These are phyloP conservation scores for Tricholoma terreum DNA, from an alignment of 768 basidiomycete species.

Conservation along the genomic window DNA sequence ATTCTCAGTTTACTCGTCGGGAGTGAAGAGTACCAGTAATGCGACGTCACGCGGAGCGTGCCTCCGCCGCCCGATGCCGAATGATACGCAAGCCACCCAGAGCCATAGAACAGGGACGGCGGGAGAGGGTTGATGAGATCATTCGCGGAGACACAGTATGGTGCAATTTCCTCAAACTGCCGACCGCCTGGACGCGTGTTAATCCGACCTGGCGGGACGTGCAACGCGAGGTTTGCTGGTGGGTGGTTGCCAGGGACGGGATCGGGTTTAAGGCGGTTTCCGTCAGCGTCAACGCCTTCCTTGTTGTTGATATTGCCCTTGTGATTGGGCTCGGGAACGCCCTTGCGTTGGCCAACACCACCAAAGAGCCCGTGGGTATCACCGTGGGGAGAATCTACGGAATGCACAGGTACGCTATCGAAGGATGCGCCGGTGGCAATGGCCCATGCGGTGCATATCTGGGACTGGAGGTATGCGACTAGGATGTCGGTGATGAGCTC, in stretches of 20 bases:
- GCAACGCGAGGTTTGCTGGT: conserved; percentile 36
- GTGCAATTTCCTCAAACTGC: conserved; percentile 81
- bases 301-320: conserved; percentile 27
- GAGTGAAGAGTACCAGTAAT: conserved; percentile 92
- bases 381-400: conserved; percentile 32
- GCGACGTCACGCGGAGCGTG: conserved; percentile 56
- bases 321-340: conserved; percentile 51
- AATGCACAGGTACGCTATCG: conserved; percentile 50
- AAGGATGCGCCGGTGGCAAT: conserved; percentile 64
- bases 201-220: conserved; percentile 74
- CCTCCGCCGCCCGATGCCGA: conserved; percentile 43
- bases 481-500: conserved; percentile 89
- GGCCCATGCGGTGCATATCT: conserved; percentile 85
- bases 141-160: conserved; percentile 94
- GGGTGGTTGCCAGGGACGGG: conserved; percentile 18
- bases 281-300: conserved; percentile 30
- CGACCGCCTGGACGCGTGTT: conserved; percentile 54
- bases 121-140: conserved; percentile 97
- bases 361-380: conserved; percentile 73
- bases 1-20: conserved; percentile 82
- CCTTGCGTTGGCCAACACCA: conserved; percentile 80
- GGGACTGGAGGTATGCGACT: conserved; percentile 84
- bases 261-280: conserved; percentile 22
- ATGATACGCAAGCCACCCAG: conserved; percentile 84
- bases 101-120: conserved; percentile 89